Base-by-base conservation (phyloP, 768 basidiomycete species). In the Hericium erinaceus region DNA sequence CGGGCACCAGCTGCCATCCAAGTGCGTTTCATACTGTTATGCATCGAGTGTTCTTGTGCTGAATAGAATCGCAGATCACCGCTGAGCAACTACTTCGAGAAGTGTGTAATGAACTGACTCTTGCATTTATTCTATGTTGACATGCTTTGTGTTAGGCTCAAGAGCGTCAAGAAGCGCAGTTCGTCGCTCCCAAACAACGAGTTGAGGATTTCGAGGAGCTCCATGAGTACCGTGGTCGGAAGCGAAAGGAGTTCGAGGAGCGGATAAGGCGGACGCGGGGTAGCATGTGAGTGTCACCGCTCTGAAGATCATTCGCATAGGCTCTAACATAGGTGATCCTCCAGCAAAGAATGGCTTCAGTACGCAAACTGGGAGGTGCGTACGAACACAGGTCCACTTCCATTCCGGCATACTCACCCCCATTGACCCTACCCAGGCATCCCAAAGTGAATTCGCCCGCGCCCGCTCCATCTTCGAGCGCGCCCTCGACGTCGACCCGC, bases 51-150 rank as follows among this genome's bases (percentile, higher is more conserved):
- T 57, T 51, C 52, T 53, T 54, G 33, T 59, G 61, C 60, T 70
- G 52, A 65, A 10, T 58, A 37, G 40, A 55, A 41, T 59, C 22
- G 50, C 73, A 98, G 92, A 95, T 98, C 74, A 98, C 97, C 58
- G 92, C 97, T 13, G 97, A 98, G 73, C 97, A 99, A 74, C 85
- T 99, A 46, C 78, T 99, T 10, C 87, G 97, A 65, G 97, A 99
- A 77, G 91, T 89, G 69, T 50, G 72, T 57, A 11, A 37, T 49
- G 26, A 51, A 33, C 22, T n/a, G 7, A 13, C 40, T 2, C 10
- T 20, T 11, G 12, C 44, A 4, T 18, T 11, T 26, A 16, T 39
- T 48, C 28, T 52, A 22, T 52, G n/a, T 38, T 58, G 20, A 62
- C 44, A 57, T 48, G 16, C 48, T 56, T 13, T 37, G 26, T 38